Conservation (phyloP, 805 yeast genomes). For the Lipomyces spencermartinsiae region DNA sequence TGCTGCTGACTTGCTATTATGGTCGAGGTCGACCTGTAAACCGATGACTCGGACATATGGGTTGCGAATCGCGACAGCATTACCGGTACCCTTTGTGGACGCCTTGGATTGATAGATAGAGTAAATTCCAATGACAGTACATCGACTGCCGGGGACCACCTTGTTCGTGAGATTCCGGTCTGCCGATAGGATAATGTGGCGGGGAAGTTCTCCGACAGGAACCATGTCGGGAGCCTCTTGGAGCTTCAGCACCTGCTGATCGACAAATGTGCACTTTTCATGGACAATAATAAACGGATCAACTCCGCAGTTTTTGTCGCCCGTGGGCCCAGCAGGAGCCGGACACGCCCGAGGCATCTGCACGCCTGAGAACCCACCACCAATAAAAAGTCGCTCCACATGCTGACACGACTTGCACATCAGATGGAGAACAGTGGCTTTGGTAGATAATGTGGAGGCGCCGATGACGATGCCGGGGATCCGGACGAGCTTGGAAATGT, state of each 20-base stretch:
- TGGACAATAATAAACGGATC: constrained; percentile 94
- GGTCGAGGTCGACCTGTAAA: constrained; percentile 80
- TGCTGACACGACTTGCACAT: constrained; percentile 90
- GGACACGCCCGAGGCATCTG: constrained; percentile 72
- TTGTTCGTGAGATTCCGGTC: constrained; percentile 89
- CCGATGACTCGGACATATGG: constrained; percentile 91
- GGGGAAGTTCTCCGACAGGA: constrained; percentile 98
- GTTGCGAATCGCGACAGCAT: constrained; percentile 84
- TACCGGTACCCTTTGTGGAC: constrained; percentile 58
- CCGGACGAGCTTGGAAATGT: constrained; percentile 86
- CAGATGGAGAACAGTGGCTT: constrained; percentile 82
- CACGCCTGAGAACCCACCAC: constrained; percentile 73
- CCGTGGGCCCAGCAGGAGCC: constrained; percentile 53
- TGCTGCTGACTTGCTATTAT: constrained; percentile 63
- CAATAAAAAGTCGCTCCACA: constrained; percentile 66
- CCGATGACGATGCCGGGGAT: constrained; percentile 93
- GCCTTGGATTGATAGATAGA: constrained; percentile 81
- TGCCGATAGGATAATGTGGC: constrained; percentile 84
- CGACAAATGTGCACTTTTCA: constrained; percentile 91
- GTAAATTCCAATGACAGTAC: constrained; percentile 89
- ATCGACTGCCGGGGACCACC: constrained; percentile 94
- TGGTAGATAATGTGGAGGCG: constrained; percentile 84
- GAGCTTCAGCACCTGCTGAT: constrained; percentile 90
- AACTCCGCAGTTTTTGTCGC: constrained; percentile 72
- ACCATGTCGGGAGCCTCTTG: constrained; percentile 99